Evolutionary conservation across 192 early-diverging fungal genomes (phyloP), one percentile per base, ranked within the genome.

Genomic region (Obelidium mucronatum): DNA sequence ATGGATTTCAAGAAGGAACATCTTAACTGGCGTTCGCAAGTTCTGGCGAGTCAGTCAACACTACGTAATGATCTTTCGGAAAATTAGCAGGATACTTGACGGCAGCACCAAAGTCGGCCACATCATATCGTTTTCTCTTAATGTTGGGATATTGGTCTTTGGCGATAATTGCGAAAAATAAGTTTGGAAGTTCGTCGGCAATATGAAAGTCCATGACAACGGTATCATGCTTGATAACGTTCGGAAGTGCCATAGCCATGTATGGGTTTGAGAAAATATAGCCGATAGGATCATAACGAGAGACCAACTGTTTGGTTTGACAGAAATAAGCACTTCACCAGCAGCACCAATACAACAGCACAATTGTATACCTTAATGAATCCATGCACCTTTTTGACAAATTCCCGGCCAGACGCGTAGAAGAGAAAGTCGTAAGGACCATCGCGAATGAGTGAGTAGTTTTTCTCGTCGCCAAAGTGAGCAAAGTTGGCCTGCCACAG

Each of bases 341-440:
- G 3, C 34, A 48, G 52, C 4, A 35, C 30, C n/a, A n/a, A n/a
- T n/a, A n/a, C 40, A 8, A 76, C 26, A 37, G 19, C 61, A 76
- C 13, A 44, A 19, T 11, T 2, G 8, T 15, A 62, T 53, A 86
- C 82, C 63, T 75, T 79, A 40, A 95, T 61, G 55, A 82, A 90
- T 33, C 92, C 92, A 69, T 93, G 91, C 2, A 86, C 86, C 78
- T 83, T 90, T 73, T 90, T 84, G 82, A 91, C 80, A 55, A 84
- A 89, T 22, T 87, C 79, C 5, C 94, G 85, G 2, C 94, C 94
- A 73, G 91, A 90, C 48, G 90, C 90, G 65, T 93, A 94, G 42
- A 95, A 86, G 26, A 94, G 75, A 81, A 88, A 91, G 70, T 94
- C 91, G 1, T 87, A 60, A 2, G 93, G 90, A 42, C 91, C 91